phyloP scores from a whole-genome alignment of 371 early-diverging fungal species.

The Saksenaea vasiformis region DNA sequence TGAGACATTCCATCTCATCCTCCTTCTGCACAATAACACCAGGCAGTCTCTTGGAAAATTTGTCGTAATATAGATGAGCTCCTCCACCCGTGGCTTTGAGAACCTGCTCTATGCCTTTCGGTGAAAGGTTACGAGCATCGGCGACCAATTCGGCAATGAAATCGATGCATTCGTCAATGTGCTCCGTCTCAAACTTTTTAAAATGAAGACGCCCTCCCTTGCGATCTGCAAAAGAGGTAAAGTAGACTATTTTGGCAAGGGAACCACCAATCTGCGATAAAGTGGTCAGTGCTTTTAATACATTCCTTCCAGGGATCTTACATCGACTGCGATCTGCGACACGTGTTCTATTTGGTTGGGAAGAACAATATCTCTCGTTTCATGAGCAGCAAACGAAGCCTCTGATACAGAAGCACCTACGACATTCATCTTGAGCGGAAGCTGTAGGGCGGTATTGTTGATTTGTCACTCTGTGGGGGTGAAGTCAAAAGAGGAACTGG shows the following conservation, averaged over 20 bases:
- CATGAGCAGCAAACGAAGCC: conserved; percentile 54
- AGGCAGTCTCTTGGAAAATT: conserved; percentile 49
- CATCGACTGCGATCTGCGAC: conserved; percentile 92
- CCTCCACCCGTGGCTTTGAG: conserved; percentile 90
- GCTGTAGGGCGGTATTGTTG: neutral
- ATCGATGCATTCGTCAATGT: conserved; percentile 85
- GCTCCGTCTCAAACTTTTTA: conserved; percentile 91
- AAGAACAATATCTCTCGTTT: conserved; percentile 79
- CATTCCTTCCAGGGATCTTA: conserved; percentile 25
- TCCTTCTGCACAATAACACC: conserved; percentile 75
- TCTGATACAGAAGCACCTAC: conserved; percentile 71
- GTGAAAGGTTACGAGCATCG: conserved; percentile 42
- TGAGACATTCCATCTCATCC: conserved; percentile 88
- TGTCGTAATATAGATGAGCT: conserved; percentile 68
- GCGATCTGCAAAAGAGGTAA: conserved; percentile 54
- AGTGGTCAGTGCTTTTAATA: conserved; percentile 4
- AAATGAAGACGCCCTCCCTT: conserved; percentile 92
- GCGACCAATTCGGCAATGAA: conserved; percentile 76
- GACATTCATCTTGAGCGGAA: conserved; percentile 55
- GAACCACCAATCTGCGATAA: conserved; percentile 84
- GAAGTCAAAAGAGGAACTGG: too few species aligned
- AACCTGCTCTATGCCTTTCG: conserved; percentile 43
- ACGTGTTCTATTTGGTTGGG: conserved; percentile 88
- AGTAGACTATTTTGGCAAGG: conserved; percentile 93
- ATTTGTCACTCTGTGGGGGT: neutral